Evolutionary conservation across 2,329 filamentous ascomycete genomes (phyloP), one percentile per base, ranked within the genome.

Genomic region (Neurospora sp.): DNA sequence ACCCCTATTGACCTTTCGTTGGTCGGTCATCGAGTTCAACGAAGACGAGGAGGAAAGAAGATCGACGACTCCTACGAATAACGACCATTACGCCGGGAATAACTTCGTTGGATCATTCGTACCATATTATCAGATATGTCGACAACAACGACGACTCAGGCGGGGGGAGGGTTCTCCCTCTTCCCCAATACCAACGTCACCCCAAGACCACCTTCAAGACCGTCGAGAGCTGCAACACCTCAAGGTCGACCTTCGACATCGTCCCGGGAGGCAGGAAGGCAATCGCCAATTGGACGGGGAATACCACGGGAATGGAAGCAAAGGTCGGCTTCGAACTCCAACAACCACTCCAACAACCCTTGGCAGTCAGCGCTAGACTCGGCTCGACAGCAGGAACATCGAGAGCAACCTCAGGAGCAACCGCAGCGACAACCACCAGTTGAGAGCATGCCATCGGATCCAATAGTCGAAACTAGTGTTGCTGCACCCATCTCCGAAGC

Each of bases 111-210:
- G 13, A 62, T 62, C 23, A 28, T 62, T 28, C 33, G 52, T 28
- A 36, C 13, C 52, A 36, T 33, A 62, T 33, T 62, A 10, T 15
- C 19, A 19, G 19, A 36, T 70, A 84, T 84, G 82, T 80, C 82
- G 39, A 76, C 80, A 67, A 75, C 77, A 67, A 75, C 76, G 66
- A 70, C 74, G n/a, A 76, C 78, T 69, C 80, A 79, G 70, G 77
- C 81, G 28, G 84, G 82, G 77, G 83, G 82, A 76, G 83, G 84
- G 71, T 87, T 88, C 78, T 88, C 86, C 71, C 82, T 88, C 71
- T 88, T 88, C 75, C 86, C 86, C 38, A 87, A 81, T 73, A 82
- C 85, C 28, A 83, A 78, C 73, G 75, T 76, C 66, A 78, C 77
- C 76, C 68, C 72, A 33, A 80, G 81, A 71, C 80, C 82, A 23